phyloP scores from a whole-genome alignment of 106 monocot species.

The Acorus gramineus region DNA sequence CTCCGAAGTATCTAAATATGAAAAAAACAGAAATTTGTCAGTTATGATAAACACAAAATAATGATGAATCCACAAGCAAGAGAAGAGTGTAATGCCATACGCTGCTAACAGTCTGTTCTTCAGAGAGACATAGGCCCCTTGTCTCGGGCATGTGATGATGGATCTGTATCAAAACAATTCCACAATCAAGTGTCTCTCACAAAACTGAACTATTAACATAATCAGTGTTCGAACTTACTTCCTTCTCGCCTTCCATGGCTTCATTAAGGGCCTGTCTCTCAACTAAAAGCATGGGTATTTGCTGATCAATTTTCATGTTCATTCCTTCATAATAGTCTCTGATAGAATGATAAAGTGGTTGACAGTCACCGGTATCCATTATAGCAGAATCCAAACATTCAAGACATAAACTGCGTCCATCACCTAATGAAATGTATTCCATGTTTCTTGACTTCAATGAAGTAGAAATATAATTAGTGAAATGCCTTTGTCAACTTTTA shows the following conservation, averaged over 20 bases:
- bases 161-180: constrained; percentile 28
- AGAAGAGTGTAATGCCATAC: constrained; percentile 25
- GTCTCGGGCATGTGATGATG: constrained; percentile 91
- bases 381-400: constrained; percentile 90
- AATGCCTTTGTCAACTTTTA: too few species aligned
- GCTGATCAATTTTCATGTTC: constrained; percentile 94
- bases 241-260: constrained; percentile 98
- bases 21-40: not conserved
- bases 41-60: not conserved
- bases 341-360: constrained; percentile 85
- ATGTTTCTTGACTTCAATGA: constrained; percentile 49
- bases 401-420: constrained; percentile 77
- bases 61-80: not conserved
- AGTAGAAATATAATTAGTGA: too few species aligned
- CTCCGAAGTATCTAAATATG: constrained; percentile 53
- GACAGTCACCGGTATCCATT: constrained; percentile 96
- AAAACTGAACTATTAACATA: too few species aligned
- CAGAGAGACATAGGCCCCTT: constrained; percentile 85
- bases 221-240: constrained; percentile 26
- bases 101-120: constrained; percentile 91
- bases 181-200: too few species aligned
- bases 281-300: constrained; percentile 98
- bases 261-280: constrained; percentile 97
- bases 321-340: constrained; percentile 97
- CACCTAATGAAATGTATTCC: constrained; percentile 76